Conservation (phyloP, 352 stramenopile genomes). For the Phytophthora megakarya region DNA sequence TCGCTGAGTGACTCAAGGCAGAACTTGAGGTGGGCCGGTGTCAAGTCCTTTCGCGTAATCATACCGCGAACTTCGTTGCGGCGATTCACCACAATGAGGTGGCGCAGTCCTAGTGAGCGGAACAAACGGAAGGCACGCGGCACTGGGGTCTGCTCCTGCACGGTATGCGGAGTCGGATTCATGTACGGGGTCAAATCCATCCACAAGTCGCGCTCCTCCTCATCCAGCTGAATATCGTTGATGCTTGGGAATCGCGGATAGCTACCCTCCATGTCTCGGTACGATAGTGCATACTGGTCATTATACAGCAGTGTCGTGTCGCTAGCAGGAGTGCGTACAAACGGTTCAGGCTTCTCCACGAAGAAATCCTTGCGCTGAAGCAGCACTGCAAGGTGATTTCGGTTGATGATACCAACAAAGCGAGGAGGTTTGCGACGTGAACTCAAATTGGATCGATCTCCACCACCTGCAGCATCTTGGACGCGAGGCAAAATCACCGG, state of each 20-base stretch:
- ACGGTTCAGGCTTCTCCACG: constrained; percentile 77
- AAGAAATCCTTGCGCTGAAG: constrained; percentile 89
- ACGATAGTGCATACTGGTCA: constrained; percentile 85
- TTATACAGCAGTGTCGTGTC: constrained; percentile 88
- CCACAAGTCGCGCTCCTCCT: constrained; percentile 87
- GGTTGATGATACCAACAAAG: constrained; percentile 79
- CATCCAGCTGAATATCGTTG: constrained; percentile 90
- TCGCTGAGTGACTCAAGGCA: constrained; percentile 81
- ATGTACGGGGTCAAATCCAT: constrained; percentile 98
- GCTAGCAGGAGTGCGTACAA: constrained; percentile 71
- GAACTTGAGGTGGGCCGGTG: constrained; percentile 78
- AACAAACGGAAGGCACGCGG: constrained; percentile 97
- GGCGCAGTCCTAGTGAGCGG: constrained; percentile 96
- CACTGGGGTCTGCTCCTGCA: constrained; percentile 95
- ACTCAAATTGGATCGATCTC: constrained; percentile 23
- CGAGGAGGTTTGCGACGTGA: constrained; percentile 43
- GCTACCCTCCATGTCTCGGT: constrained; percentile 84
- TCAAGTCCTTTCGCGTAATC: constrained; percentile 89
- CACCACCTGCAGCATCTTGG: constrained; percentile 44
- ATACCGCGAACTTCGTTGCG: constrained; percentile 90
- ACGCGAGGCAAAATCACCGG: constrained; percentile 67
- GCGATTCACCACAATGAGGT: constrained; percentile 93
- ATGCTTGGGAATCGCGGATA: constrained; percentile 81
- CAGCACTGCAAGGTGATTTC: constrained; percentile 76
- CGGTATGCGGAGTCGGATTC: constrained; percentile 95